Evolutionary conservation across 2,329 filamentous ascomycete genomes (phyloP).

Genomic region (Aspergillus bombycis): DNA sequence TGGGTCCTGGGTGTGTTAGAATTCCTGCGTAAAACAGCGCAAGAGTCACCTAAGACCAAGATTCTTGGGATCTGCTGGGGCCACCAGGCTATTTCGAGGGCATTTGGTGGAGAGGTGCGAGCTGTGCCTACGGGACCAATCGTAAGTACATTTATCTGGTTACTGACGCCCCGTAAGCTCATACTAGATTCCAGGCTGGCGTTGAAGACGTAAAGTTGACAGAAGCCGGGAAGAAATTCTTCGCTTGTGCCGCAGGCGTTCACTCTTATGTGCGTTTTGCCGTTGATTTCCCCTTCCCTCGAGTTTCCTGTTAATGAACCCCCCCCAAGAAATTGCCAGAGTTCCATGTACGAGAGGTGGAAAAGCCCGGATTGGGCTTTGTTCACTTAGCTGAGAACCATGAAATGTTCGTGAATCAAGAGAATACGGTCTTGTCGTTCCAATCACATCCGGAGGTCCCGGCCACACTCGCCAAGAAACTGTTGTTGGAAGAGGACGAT

Average conservation of each 20-base stretch:
- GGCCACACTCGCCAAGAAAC: slow-evolving; percentile 40
- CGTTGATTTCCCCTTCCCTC: no score
- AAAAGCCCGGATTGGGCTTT: slow-evolving; percentile 37
- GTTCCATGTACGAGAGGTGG: slow-evolving; percentile 47
- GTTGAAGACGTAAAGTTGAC: slow-evolving; percentile 39
- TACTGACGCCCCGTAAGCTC: slow-evolving; percentile 16
- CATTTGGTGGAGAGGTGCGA: slow-evolving; percentile 37
- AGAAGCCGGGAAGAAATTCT: slow-evolving; percentile 42
- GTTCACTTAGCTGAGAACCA: slow-evolving; percentile 39
- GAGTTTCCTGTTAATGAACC: slow-evolving; percentile 12
- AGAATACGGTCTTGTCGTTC: slow-evolving; percentile 47
- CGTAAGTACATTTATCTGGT: background rate
- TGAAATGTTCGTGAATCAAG: slow-evolving; percentile 45
- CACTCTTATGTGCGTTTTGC: background rate
- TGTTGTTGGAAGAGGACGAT: slow-evolving; percentile 31
- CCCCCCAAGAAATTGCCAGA: slow-evolving; percentile 38
- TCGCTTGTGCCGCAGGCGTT: slow-evolving; percentile 19
- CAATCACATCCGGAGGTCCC: slow-evolving; percentile 53
- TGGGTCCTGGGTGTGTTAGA: slow-evolving; percentile 49
- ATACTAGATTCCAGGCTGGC: slow-evolving; percentile 32
- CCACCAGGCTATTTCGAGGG: slow-evolving; percentile 48
- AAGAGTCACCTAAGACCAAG: slow-evolving; percentile 34
- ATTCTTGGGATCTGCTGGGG: slow-evolving; percentile 49
- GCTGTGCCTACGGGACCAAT: slow-evolving; percentile 34
- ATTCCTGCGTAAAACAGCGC: slow-evolving; percentile 41